A percentile compares a stretch with the other conserved stretches of the same genome.
Evolutionary conservation across 2,329 filamentous ascomycete genomes (phyloP).

Genomic region (Pestalotiopsis sp.): DNA sequence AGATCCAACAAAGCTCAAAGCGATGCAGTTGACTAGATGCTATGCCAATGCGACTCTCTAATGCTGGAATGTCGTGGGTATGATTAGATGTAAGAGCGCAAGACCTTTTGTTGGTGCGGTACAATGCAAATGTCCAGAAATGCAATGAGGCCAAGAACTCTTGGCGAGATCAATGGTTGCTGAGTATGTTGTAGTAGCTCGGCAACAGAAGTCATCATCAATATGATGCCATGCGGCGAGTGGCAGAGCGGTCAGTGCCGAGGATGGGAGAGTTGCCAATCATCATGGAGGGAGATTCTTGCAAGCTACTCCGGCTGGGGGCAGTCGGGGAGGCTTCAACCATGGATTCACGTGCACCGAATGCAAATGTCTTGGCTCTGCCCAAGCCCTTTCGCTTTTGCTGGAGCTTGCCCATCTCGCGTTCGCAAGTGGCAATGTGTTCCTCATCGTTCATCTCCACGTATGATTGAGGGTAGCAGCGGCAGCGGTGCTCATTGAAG

Average conservation of each 20-base stretch:
- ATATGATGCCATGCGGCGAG: conserved; percentile 68
- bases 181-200: background rate
- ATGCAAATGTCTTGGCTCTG: conserved; percentile 92
- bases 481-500: conserved; percentile 75
- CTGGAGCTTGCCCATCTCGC: conserved; percentile 91
- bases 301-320: conserved; percentile 44
- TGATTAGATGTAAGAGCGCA: conserved; percentile 21
- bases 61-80: conserved; percentile 30
- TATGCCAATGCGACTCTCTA: conserved; percentile 35
- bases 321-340: conserved; percentile 64
- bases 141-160: background rate
- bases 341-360: conserved; percentile 71
- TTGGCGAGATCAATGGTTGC: background rate
- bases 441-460: conserved; percentile 95
- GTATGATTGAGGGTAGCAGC: conserved; percentile 94
- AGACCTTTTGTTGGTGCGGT: conserved; percentile 16
- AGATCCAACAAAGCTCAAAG: conserved; percentile 32
- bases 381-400: conserved; percentile 80
- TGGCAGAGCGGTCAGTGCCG: conserved; percentile 53
- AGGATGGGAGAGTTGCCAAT: conserved; percentile 49
- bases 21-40: conserved; percentile 32
- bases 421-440: conserved; percentile 90
- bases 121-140: background rate
- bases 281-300: conserved; percentile 44
- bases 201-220: conserved; percentile 36